A percentile compares a stretch with the other conserved stretches of the same genome.
These are phyloP conservation scores for Phoma sp. DNA, from an alignment of 2,329 filamentous ascomycete genomes.

Conservation along the genomic window DNA sequence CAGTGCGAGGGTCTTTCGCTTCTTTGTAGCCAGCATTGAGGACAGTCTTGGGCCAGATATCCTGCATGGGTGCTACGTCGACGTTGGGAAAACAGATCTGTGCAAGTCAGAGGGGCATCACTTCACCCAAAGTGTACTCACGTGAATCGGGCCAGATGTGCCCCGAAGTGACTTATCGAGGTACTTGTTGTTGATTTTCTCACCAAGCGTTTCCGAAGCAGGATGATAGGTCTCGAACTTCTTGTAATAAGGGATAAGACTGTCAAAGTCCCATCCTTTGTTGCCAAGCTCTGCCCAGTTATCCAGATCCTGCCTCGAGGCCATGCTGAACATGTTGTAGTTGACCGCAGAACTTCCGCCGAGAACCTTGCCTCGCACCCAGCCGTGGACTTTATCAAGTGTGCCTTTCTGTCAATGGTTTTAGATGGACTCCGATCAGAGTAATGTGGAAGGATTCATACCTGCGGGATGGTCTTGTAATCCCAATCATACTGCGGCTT, in stretches of 20 bases:
- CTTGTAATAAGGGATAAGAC: slow-evolving; percentile 44
- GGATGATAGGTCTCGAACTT: slow-evolving; percentile 48
- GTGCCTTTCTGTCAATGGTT: slow-evolving; percentile 30
- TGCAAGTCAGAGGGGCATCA: slow-evolving; percentile 1
- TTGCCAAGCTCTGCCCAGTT: slow-evolving; percentile 53
- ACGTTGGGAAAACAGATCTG: slow-evolving; percentile 33
- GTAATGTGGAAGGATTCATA: not conserved
- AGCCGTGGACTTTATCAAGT: slow-evolving; percentile 28
- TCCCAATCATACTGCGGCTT: slow-evolving; percentile 45
- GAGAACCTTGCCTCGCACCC: slow-evolving; percentile 40
- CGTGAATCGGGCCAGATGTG: slow-evolving; percentile 35
- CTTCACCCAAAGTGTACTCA: slow-evolving; percentile 3
- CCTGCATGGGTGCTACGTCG: slow-evolving; percentile 32
- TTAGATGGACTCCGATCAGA: slow-evolving; percentile 4
- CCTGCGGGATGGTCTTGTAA: slow-evolving; percentile 42
- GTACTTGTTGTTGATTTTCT: slow-evolving; percentile 35
- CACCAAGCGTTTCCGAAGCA: slow-evolving; percentile 24
- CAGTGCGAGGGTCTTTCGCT: slow-evolving; percentile 35
- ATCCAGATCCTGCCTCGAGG: slow-evolving; percentile 41
- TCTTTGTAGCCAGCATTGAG: slow-evolving; percentile 33
- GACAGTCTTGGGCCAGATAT: slow-evolving; percentile 38
- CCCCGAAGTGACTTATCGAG: slow-evolving; percentile 33
- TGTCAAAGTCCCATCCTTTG: slow-evolving; percentile 47
- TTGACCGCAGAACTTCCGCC: slow-evolving; percentile 52
- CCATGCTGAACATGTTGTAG: slow-evolving; percentile 40